Conservation (phyloP, 805 yeast genomes). For the Pichia cabralensis region DNA sequence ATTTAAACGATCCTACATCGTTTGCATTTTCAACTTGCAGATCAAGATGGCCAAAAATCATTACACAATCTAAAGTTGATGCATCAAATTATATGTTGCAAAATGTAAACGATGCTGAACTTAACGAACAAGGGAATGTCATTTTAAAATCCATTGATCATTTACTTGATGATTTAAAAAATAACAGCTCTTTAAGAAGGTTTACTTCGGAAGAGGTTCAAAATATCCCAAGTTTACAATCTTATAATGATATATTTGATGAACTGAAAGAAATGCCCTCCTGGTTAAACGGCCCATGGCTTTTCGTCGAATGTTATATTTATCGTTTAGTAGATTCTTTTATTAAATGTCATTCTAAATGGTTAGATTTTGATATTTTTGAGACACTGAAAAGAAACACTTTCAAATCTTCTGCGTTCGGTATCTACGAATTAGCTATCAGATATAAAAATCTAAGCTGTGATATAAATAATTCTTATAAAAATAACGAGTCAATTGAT, state of each 20-base stretch:
- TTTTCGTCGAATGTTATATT: constrained; percentile 73
- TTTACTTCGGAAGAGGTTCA: constrained; percentile 18
- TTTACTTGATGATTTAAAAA: constrained; percentile 35
- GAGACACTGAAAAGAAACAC: constrained; percentile 60
- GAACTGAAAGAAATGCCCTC: constrained; percentile 29
- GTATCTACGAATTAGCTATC: constrained; percentile 72
- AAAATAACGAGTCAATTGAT: constrained; percentile 17
- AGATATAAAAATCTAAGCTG: constrained; percentile 39
- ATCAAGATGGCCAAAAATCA: constrained; percentile 80
- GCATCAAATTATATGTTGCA: constrained; percentile 18
- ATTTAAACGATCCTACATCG: constrained; percentile 60
- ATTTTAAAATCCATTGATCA: constrained; percentile 33
- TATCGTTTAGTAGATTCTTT: constrained; percentile 53
- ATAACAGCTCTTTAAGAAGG: constrained; percentile 35
- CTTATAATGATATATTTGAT: constrained; percentile 50
- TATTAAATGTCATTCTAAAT: constrained; percentile 31
- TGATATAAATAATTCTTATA: not conserved
- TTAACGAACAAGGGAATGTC: constrained; percentile 35
- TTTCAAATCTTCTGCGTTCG: constrained; percentile 62
- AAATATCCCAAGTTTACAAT: constrained; percentile 34
- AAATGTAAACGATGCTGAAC: constrained; percentile 7
- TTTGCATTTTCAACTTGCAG: constrained; percentile 77
- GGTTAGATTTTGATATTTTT: constrained; percentile 66
- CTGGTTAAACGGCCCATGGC: constrained; percentile 89
- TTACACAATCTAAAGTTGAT: constrained; percentile 61